Evolutionary conservation across 306 rosid genomes (phyloP).

Genomic region (Gillenia trifoliata): DNA sequence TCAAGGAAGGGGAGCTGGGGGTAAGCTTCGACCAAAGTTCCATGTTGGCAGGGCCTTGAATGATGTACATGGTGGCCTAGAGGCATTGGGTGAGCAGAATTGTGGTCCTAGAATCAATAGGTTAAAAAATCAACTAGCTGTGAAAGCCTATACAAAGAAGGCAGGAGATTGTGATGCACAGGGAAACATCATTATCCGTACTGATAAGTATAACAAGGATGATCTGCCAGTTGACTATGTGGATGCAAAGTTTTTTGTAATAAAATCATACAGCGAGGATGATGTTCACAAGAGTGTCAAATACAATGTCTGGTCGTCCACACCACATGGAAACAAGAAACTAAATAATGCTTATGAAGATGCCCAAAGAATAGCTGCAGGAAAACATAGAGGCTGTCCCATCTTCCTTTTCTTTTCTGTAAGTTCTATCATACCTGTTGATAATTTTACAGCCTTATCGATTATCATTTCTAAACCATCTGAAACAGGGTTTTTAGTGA

Average conservation of each 20-base stretch:
- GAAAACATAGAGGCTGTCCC: slow-evolving; percentile 63
- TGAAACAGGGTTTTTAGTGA: neutral
- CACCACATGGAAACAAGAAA: slow-evolving; percentile 93
- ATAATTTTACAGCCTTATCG: neutral
- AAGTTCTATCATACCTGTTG: slow-evolving; percentile 20
- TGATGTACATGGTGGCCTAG: slow-evolving; percentile 44
- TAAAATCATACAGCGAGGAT: slow-evolving; percentile 96
- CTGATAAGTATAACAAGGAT: slow-evolving; percentile 78
- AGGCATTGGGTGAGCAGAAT: slow-evolving; percentile 79
- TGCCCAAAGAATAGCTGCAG: slow-evolving; percentile 57
- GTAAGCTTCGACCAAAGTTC: slow-evolving; percentile 54
- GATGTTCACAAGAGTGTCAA: slow-evolving; percentile 96
- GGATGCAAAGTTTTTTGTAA: slow-evolving; percentile 80
- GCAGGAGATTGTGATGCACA: slow-evolving; percentile 69
- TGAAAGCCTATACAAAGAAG: slow-evolving; percentile 67
- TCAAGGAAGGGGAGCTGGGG: slow-evolving; percentile 41
- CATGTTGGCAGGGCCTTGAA: slow-evolving; percentile 37
- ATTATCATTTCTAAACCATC: neutral
- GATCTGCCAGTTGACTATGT: slow-evolving; percentile 55
- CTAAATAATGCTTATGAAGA: slow-evolving; percentile 66
- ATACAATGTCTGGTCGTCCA: slow-evolving; percentile 96
- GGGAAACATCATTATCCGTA: slow-evolving; percentile 60
- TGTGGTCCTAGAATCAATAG: slow-evolving; percentile 82
- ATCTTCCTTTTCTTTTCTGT: slow-evolving; percentile 81
- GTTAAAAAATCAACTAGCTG: slow-evolving; percentile 50